Evolutionary conservation across 148 eudicot species (phyloP).

Genomic region (Euryodendron excelsum): DNA sequence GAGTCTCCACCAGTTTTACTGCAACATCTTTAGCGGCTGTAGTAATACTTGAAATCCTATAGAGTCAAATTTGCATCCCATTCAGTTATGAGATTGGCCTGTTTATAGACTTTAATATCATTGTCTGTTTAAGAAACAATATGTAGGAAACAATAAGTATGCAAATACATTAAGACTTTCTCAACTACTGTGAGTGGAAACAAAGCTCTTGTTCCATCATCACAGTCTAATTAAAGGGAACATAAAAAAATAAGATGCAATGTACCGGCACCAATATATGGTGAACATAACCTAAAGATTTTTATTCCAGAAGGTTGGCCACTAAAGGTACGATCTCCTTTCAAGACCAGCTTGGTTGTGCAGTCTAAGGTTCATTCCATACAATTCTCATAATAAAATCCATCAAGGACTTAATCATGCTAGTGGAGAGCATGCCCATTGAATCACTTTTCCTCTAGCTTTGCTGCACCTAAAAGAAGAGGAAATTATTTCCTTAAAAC

Average conservation of each 20-base stretch:
- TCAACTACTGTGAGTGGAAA: not conserved
- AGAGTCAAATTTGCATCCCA: not conserved
- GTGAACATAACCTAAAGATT: not conserved
- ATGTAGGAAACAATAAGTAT: not conserved
- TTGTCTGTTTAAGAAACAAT: not conserved
- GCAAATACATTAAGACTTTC: not conserved
- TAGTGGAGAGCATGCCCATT: not conserved
- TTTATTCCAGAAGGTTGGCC: not conserved
- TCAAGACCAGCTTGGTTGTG: not conserved
- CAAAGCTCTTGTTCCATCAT: not conserved
- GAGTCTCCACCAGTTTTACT: not conserved
- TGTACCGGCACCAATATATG: too few relatives aligned
- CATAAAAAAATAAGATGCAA: too few relatives aligned
- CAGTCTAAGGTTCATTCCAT: not conserved
- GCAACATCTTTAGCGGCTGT: not conserved
- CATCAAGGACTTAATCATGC: not conserved
- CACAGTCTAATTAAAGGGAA: too few relatives aligned
- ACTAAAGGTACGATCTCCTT: not conserved
- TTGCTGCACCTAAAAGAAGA: not conserved
- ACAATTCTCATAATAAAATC: not conserved
- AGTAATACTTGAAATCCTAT: not conserved
- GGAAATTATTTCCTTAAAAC: not conserved
- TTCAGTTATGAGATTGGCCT: not conserved
- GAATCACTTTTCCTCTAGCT: not conserved
- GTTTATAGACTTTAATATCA: not conserved